Conservation (phyloP, 2,329 filamentous ascomycete species). For the Orbilia oligospora region DNA sequence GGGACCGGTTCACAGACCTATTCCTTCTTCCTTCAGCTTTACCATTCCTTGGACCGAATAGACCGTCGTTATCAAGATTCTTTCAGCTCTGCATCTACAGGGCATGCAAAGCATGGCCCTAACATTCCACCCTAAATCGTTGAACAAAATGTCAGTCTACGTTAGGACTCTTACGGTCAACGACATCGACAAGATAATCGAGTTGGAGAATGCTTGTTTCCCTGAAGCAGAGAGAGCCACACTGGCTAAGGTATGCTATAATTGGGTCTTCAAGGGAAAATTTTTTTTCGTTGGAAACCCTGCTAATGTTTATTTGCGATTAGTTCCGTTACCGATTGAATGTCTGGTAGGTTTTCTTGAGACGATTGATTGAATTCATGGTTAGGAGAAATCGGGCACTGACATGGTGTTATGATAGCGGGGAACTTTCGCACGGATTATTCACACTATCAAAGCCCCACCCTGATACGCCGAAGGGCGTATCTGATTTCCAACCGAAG, state of each 20-base stretch:
- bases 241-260: constrained; percentile 40
- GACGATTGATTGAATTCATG: constrained; percentile 7
- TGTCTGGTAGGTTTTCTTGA: constrained; percentile 47
- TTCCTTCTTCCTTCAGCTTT: constrained; percentile 1
- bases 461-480: constrained; percentile 56
- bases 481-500: constrained; percentile 58
- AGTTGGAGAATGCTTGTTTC: constrained; percentile 55
- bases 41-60: not conserved
- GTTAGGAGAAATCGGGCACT: constrained; percentile 12
- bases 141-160: constrained; percentile 53
- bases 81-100: constrained; percentile 48
- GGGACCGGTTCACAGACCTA: too few relatives aligned
- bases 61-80: constrained; percentile 41
- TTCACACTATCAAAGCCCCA: constrained; percentile 57
- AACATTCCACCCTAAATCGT: constrained; percentile 55
- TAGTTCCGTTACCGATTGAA: constrained; percentile 54
- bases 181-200: constrained; percentile 57
- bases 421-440: constrained; percentile 53
- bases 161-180: constrained; percentile 54
- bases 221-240: constrained; percentile 47
- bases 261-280: not conserved
- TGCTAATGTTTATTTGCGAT: constrained; percentile 13
- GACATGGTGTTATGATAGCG: constrained; percentile 39
- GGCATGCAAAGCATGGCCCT: constrained; percentile 61
- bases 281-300: not conserved